Percentiles rank a stretch among this genome's conserved stretches.
phyloP scores from a whole-genome alignment of 2,329 filamentous ascomycete genomes.

The Truncatella angustata region DNA sequence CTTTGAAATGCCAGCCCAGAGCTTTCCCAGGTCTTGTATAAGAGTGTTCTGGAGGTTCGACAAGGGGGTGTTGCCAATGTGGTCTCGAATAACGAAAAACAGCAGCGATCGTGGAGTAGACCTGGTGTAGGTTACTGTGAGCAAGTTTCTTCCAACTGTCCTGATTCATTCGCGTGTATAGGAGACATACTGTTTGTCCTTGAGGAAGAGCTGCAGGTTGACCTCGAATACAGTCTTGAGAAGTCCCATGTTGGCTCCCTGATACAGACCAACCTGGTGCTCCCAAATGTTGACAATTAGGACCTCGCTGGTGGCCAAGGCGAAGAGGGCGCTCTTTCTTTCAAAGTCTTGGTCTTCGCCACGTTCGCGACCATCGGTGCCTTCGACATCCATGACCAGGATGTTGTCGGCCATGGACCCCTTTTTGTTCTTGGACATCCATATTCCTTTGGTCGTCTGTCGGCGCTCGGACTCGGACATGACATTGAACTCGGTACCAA shows the following conservation, averaged over 20 bases:
- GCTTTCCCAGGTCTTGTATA: constrained; percentile 83
- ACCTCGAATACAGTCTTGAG: constrained; percentile 99
- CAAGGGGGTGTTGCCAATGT: constrained; percentile 87
- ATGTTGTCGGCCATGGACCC: constrained; percentile 91
- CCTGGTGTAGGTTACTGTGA: constrained; percentile 39
- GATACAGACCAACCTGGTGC: constrained; percentile 95
- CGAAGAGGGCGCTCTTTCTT: constrained; percentile 95
- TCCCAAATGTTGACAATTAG: constrained; percentile 99
- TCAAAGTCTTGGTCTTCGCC: constrained; percentile 99
- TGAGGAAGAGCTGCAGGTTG: constrained; percentile 93
- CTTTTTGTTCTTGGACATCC: constrained; percentile 97
- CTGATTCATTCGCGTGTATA: not conserved
- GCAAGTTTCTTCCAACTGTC: constrained; percentile 15
- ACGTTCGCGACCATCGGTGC: constrained; percentile 91
- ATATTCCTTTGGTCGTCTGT: constrained; percentile 98
- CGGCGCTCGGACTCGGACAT: constrained; percentile 94
- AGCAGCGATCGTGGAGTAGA: constrained; percentile 86
- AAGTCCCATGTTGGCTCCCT: constrained; percentile 97
- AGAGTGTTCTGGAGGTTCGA: constrained; percentile 87
- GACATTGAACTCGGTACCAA: constrained; percentile 93
- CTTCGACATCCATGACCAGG: constrained; percentile 98
- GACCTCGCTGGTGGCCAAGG: constrained; percentile 94
- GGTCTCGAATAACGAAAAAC: constrained; percentile 98
- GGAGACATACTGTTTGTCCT: constrained; percentile 77
- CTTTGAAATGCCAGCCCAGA: constrained; percentile 93